A percentile compares a stretch with the other conserved stretches of the same genome.
Evolutionary conservation across 164 flowering plant genomes (phyloP).

Genomic region (Warburgia ugandensis): DNA sequence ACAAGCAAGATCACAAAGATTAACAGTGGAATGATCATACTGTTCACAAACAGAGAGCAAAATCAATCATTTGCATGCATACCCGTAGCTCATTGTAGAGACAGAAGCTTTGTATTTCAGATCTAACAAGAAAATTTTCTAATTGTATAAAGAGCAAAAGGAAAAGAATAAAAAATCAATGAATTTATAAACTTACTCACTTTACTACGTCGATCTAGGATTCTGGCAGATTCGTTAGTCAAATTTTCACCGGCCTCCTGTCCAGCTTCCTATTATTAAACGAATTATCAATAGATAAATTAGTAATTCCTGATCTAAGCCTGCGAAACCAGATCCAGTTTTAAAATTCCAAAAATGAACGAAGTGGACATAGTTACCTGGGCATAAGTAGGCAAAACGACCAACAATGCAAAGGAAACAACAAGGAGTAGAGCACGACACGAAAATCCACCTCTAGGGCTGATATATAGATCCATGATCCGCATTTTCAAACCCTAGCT

Average conservation of each 20-base stretch:
- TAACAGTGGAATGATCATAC: no score
- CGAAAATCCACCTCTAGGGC: conserved; percentile 10
- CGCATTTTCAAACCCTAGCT: conserved; percentile 7
- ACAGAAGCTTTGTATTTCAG: no score
- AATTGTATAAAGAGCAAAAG: neutral
- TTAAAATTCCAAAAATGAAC: neutral
- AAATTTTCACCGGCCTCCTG: conserved; percentile 24
- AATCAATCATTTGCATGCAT: no score
- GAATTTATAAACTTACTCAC: conserved; percentile 23
- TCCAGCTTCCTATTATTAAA: conserved; percentile 30
- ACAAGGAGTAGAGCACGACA: conserved; percentile 2
- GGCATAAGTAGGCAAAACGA: conserved; percentile 11
- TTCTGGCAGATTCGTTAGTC: conserved; percentile 20
- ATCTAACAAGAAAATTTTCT: no score
- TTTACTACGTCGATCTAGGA: conserved; percentile 76
- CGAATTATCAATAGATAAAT: neutral
- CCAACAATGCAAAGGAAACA: neutral
- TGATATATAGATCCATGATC: conserved; percentile 13
- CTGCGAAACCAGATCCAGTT: neutral
- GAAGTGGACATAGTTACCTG: conserved; percentile 2
- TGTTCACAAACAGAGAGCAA: no score
- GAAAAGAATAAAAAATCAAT: neutral
- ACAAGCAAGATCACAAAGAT: no score
- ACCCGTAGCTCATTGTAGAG: no score
- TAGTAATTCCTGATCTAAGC: no score